phyloP scores from a whole-genome alignment of 345 rosid species.

The Eucalyptus sp. region DNA sequence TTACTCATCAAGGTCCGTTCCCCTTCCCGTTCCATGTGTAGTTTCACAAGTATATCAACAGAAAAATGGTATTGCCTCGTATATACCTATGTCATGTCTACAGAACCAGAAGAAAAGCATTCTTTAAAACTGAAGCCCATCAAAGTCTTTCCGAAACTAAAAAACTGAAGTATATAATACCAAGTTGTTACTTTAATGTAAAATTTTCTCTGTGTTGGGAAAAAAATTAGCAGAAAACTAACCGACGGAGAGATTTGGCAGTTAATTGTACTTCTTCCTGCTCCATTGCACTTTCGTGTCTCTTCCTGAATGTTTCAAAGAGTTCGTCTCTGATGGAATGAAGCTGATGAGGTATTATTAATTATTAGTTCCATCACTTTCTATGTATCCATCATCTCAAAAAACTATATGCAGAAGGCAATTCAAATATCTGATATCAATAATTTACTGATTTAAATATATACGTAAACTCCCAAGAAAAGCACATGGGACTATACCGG shows the following conservation, averaged over 20 bases:
- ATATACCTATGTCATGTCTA: neutral
- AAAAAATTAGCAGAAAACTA: neutral
- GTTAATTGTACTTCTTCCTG: constrained; percentile 83
- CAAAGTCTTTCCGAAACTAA: neutral
- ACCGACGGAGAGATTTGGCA: constrained; percentile 79
- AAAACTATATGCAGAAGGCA: neutral
- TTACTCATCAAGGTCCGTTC: neutral
- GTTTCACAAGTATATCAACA: neutral
- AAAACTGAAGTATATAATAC: neutral
- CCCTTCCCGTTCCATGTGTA: neutral
- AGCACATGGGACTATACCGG: constrained; percentile 42
- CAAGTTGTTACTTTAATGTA: neutral
- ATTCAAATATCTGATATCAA: neutral
- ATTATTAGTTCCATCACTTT: neutral
- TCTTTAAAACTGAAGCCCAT: neutral
- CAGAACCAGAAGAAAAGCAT: neutral
- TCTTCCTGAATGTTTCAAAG: constrained; percentile 89
- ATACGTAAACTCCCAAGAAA: neutral
- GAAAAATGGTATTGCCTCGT: neutral
- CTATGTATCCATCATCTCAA: neutral
- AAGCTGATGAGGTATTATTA: constrained; percentile 36
- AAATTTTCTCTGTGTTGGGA: neutral
- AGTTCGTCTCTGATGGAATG: constrained; percentile 87
- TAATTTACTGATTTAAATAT: neutral
- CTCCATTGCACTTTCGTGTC: constrained; percentile 90